Evolutionary conservation across 495 filamentous ascomycete genomes (phyloP).

Genomic region (Talaromyces liani): DNA sequence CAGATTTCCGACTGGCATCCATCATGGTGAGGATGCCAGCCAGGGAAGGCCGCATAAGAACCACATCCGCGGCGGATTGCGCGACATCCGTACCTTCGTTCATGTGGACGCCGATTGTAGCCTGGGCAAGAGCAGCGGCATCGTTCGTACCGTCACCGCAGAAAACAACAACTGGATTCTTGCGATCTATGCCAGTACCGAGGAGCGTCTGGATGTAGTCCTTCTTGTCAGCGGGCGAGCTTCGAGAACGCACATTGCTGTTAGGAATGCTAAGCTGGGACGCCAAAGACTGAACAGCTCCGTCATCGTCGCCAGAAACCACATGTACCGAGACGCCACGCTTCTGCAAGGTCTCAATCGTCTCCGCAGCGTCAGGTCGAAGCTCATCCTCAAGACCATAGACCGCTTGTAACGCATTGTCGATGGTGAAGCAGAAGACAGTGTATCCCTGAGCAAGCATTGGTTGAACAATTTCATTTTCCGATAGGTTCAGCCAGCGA

Average conservation of each 20-base stretch:
- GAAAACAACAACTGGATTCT: slow-evolving; percentile 49
- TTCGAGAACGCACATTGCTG: slow-evolving; percentile 38
- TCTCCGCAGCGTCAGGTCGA: slow-evolving; percentile 45
- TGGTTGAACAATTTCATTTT: slow-evolving; percentile 30
- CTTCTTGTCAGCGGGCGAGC: slow-evolving; percentile 56
- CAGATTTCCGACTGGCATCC: slow-evolving; percentile 45
- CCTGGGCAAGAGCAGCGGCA: slow-evolving; percentile 62
- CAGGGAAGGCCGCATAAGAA: slow-evolving; percentile 53
- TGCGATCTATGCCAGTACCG: slow-evolving; percentile 8
- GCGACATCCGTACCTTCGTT: slow-evolving; percentile 58
- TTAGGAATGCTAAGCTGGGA: slow-evolving; percentile 42
- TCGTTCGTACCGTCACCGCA: slow-evolving; percentile 79
- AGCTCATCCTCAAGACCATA: slow-evolving; percentile 55
- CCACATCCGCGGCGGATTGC: slow-evolving; percentile 59
- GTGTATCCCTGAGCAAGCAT: slow-evolving; percentile 46
- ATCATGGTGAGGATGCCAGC: slow-evolving; percentile 51
- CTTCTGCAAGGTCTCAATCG: slow-evolving; percentile 41
- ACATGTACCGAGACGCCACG: slow-evolving; percentile 53
- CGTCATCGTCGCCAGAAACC: slow-evolving; percentile 62
- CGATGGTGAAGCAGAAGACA: slow-evolving; percentile 54
- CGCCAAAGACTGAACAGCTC: slow-evolving; percentile 50
- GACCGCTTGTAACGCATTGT: slow-evolving; percentile 41
- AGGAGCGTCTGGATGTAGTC: slow-evolving; percentile 45
- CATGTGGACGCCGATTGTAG: slow-evolving; percentile 68
- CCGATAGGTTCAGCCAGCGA: slow-evolving; percentile 45